Base-by-base conservation (phyloP, 2,329 filamentous ascomycete genomes). In the Gaeumannomyces sp. region DNA sequence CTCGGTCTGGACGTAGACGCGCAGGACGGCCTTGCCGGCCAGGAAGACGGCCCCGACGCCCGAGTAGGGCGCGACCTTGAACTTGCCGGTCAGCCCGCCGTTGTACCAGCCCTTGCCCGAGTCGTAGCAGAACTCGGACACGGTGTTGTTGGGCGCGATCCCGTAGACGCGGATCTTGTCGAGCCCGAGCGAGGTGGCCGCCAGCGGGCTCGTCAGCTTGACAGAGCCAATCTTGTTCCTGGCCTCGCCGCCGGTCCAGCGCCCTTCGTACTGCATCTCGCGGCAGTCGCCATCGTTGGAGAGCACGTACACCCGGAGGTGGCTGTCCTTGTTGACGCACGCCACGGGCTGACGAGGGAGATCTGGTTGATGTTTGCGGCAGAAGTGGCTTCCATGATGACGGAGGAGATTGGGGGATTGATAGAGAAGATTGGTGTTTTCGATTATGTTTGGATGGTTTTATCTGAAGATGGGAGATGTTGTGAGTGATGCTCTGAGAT, bases 281-380 rank as follows among this genome's bases (percentile, higher is more conserved):
- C 64, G 66, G 58, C 67, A 59, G 59, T 64, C 65, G 53, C 67
- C 67, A 57, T 65, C 64, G 22, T 59, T 57, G 33, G 64, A 64
- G 10, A 59, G 63, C 19, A 57, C 53, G 64, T 68, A 68, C 27
- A 68, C 27, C 33, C 67, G 66, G 45, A 67, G 61, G 61, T 62
- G 60, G 27, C 63, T 31, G 50, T 60, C 63, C 45, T 62, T 57
- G 65, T 67, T 67, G 25, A 67, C 64, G 35, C 60, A 60, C 14
- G 65, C 66, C 27, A 68, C 38, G 45, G 61, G 56, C 65, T 64
- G 59, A 57, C 57, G 27, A 66, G 58, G 57, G 27, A 8, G 62
- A 66, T 66, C 50, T 66, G 35, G 62, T 60, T 66, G 62, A 66
- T 59, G 45, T 19, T 45, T 1, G 38, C 38, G 38, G 16, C 38